Evolutionary conservation across 352 stramenopile genomes (phyloP).

Genomic region (Pythium angustatum): DNA sequence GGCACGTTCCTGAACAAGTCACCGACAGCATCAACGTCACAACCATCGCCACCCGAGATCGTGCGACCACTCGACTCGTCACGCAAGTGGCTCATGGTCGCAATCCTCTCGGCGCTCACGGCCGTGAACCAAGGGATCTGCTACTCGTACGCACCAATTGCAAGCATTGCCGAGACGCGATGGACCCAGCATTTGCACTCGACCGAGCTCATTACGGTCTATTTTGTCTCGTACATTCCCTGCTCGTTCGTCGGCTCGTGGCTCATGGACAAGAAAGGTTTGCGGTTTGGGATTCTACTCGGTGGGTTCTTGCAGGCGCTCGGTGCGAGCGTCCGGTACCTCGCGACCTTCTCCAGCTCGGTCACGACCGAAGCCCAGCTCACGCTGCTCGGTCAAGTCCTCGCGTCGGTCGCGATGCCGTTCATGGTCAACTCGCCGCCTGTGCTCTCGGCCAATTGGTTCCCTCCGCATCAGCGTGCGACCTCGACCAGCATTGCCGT

Average conservation of each 20-base stretch:
- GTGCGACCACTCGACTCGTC: conserved; percentile 14
- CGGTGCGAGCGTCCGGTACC: conserved; percentile 47
- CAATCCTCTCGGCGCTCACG: conserved; percentile 62
- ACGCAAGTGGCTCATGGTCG: conserved; percentile 71
- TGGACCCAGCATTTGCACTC: conserved; percentile 66
- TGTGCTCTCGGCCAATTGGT: conserved; percentile 71
- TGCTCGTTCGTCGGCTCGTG: conserved; percentile 78
- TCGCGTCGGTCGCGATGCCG: conserved; percentile 66
- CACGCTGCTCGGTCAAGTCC: conserved; percentile 53
- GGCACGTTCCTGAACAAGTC: conserved; percentile 11
- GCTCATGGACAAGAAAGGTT: conserved; percentile 79
- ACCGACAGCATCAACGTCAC: too few relatives aligned
- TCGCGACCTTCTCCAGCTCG: conserved; percentile 31
- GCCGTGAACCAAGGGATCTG: conserved; percentile 75
- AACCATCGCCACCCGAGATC: background rate
- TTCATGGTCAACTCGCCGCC: conserved; percentile 81
- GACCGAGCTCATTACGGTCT: conserved; percentile 76
- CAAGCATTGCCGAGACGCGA: conserved; percentile 54
- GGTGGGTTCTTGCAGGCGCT: conserved; percentile 52
- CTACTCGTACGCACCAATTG: conserved; percentile 78
- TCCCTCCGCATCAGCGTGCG: conserved; percentile 55
- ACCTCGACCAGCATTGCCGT: conserved; percentile 69
- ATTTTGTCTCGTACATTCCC: conserved; percentile 79
- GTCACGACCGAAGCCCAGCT: conserved; percentile 33
- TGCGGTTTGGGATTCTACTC: conserved; percentile 63